Conservation (phyloP, 2,329 filamentous ascomycete genomes). For the Dendrostoma leiphaemia region DNA sequence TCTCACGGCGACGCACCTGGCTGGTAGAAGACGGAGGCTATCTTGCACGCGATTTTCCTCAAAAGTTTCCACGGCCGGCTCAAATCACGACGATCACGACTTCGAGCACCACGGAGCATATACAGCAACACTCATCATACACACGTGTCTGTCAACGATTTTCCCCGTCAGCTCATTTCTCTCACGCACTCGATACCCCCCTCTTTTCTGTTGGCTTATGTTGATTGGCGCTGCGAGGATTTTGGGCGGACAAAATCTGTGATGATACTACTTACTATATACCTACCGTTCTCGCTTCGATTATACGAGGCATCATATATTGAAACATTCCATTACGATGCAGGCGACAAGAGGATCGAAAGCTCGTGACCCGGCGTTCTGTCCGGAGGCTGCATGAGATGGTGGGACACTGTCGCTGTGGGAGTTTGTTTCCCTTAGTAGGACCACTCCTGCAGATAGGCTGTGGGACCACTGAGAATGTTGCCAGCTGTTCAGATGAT, state of each 20-base stretch:
- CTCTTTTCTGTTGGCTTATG: constrained; percentile 19
- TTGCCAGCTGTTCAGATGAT: too few species aligned
- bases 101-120: not conserved
- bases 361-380: too few species aligned
- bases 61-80: not conserved
- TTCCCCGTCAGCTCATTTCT: constrained; percentile 15
- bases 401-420: too few species aligned
- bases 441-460: too few species aligned
- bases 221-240: constrained; percentile 11
- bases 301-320: not conserved
- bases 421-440: too few species aligned
- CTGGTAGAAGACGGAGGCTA: not conserved
- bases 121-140: too few species aligned
- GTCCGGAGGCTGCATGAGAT: too few species aligned
- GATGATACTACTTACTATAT: not conserved
- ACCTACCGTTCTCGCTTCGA: not conserved
- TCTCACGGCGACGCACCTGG: not conserved
- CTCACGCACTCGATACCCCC: constrained; percentile 21
- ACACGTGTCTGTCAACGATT: not conserved
- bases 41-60: not conserved
- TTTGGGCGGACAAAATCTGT: constrained; percentile 6
- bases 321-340: too few species aligned
- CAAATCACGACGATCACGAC: constrained; percentile 11
- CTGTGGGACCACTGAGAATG: too few species aligned
- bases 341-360: too few species aligned